Percentiles rank a stretch among this genome's conserved stretches.
These are phyloP conservation scores for Calvatia gigantea DNA, from an alignment of 768 basidiomycete genomes.

Conservation along the genomic window DNA sequence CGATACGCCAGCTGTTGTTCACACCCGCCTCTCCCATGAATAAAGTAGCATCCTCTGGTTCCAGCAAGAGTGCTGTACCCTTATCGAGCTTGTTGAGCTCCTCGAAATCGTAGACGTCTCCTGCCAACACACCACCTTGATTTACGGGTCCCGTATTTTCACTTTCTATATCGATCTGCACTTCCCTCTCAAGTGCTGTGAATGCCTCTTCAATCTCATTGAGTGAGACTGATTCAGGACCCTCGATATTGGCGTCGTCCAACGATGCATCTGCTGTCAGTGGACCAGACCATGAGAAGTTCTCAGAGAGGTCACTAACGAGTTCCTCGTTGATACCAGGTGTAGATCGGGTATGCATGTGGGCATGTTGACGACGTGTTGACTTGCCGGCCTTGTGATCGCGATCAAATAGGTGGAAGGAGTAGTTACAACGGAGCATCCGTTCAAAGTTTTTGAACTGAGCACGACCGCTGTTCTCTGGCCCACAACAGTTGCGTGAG, in stretches of 20 bases:
- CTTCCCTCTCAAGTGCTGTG: no score
- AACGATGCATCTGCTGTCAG: not conserved
- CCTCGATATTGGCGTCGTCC: no score
- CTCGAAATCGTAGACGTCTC: no score
- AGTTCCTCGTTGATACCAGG: not conserved
- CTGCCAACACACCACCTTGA: no score
- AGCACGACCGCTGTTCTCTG: no score
- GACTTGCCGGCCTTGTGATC: not conserved
- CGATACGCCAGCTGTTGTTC: not conserved
- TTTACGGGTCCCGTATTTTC: no score
- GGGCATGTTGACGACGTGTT: not conserved
- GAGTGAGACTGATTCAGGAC: no score
- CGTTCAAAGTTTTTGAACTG: not conserved
- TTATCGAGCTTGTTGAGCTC: no score
- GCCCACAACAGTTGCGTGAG: no score
- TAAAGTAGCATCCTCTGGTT: not conserved
- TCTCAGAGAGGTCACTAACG: not conserved
- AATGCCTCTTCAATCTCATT: no score
- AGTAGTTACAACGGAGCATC: not conserved
- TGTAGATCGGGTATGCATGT: not conserved
- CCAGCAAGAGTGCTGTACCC: no score
- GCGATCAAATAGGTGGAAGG: not conserved
- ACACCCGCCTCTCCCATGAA: not conserved
- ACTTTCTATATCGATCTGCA: no score
- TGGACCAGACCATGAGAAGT: not conserved